These are phyloP conservation scores for Microbotryum silenes-acaulis DNA, from an alignment of 1,284 basidiomycete species.

Conservation along the genomic window DNA sequence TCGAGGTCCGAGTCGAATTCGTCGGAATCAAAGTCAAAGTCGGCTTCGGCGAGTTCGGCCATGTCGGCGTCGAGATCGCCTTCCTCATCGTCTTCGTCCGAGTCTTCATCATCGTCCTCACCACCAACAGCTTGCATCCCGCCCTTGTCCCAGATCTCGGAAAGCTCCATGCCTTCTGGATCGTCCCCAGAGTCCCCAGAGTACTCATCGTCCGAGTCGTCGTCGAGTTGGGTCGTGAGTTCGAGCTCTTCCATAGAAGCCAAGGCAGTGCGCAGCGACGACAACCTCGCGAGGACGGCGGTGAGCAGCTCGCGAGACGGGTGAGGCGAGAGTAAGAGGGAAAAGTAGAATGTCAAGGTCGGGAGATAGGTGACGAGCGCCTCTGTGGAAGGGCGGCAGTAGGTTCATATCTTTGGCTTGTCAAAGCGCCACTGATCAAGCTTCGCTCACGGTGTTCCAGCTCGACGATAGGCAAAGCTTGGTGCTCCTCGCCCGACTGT, in stretches of 20 bases:
- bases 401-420: too few species aligned
- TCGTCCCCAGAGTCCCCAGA: slow-evolving; percentile 33
- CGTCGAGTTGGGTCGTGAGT: slow-evolving; percentile 50
- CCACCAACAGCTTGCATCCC: slow-evolving; percentile 5
- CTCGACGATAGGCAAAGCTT: slow-evolving; percentile 28
- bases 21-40: slow-evolving; percentile 35
- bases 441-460: slow-evolving; percentile 26
- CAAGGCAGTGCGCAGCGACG: slow-evolving; percentile 77
- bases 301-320: slow-evolving; percentile 57
- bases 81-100: slow-evolving; percentile 34
- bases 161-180: slow-evolving; percentile 34
- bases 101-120: slow-evolving; percentile 36
- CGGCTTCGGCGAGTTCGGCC: slow-evolving; percentile 39
- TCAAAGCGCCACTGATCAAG: too few species aligned
- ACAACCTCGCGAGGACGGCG: slow-evolving; percentile 70
- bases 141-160: slow-evolving; percentile 35
- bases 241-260: slow-evolving; percentile 73
- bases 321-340: slow-evolving; percentile 65
- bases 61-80: slow-evolving; percentile 36
- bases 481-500: slow-evolving; percentile 24
- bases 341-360: slow-evolving; percentile 85
- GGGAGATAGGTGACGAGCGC: slow-evolving; percentile 76
- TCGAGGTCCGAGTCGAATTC: slow-evolving; percentile 40
- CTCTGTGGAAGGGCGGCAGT: slow-evolving; percentile 6
- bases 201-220: slow-evolving; percentile 38